Evolutionary conservation across 2,329 filamentous ascomycete species (phyloP).

Genomic region (Calonectria naviculata): DNA sequence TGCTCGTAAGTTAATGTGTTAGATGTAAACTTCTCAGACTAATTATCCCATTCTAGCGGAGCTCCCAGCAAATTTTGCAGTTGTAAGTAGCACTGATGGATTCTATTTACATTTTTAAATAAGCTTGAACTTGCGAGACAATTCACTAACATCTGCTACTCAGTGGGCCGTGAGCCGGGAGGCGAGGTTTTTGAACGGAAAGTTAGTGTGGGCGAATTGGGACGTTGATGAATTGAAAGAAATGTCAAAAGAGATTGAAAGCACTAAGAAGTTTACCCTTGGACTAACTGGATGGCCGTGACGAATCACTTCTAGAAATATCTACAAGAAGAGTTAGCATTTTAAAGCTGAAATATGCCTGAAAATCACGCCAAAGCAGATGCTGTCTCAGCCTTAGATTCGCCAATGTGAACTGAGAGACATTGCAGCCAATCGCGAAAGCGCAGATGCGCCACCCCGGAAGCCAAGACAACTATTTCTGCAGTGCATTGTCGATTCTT

Average conservation of each 20-base stretch:
- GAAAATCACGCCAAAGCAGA: too few relatives aligned
- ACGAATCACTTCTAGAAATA: too few relatives aligned
- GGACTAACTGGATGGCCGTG: background rate
- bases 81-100: background rate
- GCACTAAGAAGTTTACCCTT: background rate
- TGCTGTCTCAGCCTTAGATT: too few relatives aligned
- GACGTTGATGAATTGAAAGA: slow-evolving; percentile 2
- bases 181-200: slow-evolving; percentile 3
- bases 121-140: background rate
- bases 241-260: background rate
- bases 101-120: accelerated
- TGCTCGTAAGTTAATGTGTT: background rate
- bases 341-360: too few relatives aligned
- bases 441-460: too few relatives aligned
- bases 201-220: slow-evolving; percentile 10
- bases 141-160: background rate
- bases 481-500: too few relatives aligned
- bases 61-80: background rate
- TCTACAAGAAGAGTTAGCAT: too few relatives aligned
- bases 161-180: background rate
- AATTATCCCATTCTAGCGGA: background rate
- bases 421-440: too few relatives aligned
- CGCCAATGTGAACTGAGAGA: too few relatives aligned
- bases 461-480: too few relatives aligned
- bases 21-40: background rate